Percentiles rank a stretch among this genome's conserved stretches.
These are phyloP conservation scores for Actinomortierella wolfii DNA, from an alignment of 371 early-diverging fungal genomes.

Conservation along the genomic window DNA sequence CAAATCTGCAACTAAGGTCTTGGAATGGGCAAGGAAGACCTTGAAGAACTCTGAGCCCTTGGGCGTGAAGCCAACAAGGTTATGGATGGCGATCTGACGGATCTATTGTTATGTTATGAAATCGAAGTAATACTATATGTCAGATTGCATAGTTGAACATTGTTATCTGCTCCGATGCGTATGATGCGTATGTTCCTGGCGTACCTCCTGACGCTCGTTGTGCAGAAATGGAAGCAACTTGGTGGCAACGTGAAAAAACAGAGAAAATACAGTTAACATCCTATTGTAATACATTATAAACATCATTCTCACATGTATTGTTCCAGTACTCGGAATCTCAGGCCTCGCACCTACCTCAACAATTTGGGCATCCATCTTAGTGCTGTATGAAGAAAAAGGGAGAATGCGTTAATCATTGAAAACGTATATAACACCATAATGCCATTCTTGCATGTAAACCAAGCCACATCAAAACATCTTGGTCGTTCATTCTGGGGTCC, in stretches of 20 bases:
- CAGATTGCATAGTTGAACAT: too few relatives aligned
- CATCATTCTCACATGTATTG: too few relatives aligned
- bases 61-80: constrained; percentile 76
- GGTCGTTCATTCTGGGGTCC: too few relatives aligned
- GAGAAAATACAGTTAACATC: neutral
- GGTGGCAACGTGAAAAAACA: neutral
- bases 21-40: constrained; percentile 63
- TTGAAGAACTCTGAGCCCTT: constrained; percentile 64
- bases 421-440: too few relatives aligned
- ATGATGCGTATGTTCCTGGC: too few relatives aligned
- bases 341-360: constrained; percentile 15
- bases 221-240: constrained; percentile 45
- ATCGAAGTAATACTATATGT: too few relatives aligned
- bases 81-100: constrained; percentile 78
- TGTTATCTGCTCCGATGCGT: too few relatives aligned
- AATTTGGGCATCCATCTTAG: constrained; percentile 40
- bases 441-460: too few relatives aligned
- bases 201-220: constrained; percentile 41
- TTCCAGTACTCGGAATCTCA: too few relatives aligned
- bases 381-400: too few relatives aligned
- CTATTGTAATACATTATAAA: neutral
- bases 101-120: constrained; percentile 53
- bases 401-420: too few relatives aligned
- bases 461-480: too few relatives aligned
- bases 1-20: constrained; percentile 67